Conservation (phyloP, 345 rosid genomes). For the Eucalyptus urophylla region DNA sequence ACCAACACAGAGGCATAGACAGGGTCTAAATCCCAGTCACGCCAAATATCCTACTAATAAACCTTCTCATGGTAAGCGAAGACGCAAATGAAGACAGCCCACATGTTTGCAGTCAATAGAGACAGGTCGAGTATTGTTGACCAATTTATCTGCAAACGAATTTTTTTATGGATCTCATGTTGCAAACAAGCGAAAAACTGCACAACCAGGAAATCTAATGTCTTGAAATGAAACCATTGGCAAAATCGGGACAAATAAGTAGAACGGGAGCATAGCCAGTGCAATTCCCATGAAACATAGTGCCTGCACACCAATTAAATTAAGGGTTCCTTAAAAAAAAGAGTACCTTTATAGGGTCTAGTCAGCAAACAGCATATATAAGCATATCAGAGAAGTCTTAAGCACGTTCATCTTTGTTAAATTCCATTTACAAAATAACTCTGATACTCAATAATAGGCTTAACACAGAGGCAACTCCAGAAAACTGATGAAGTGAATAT, state of each 20-base stretch:
- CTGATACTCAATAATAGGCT: background rate
- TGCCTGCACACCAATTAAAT: conserved; percentile 24
- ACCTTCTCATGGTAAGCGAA: conserved; percentile 76
- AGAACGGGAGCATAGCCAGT: conserved; percentile 46
- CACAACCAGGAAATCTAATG: background rate
- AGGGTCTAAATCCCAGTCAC: background rate
- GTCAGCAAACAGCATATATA: background rate
- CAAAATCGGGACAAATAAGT: conserved; percentile 61
- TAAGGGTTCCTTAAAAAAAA: background rate
- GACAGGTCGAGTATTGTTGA: conserved; percentile 74
- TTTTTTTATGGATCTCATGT: background rate
- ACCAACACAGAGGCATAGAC: background rate
- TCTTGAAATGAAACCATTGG: conserved; percentile 45
- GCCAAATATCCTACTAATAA: background rate
- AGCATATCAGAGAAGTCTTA: background rate
- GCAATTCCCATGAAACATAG: conserved; percentile 54
- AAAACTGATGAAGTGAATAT: background rate
- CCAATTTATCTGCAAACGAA: conserved; percentile 36
- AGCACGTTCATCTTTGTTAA: fast-evolving
- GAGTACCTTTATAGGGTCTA: fast-evolving
- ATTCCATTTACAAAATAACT: background rate
- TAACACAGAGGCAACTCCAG: background rate
- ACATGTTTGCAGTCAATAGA: conserved; percentile 74
- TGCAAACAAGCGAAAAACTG: background rate
- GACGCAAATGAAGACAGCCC: conserved; percentile 75